Evolutionary conservation across 352 stramenopile genomes (phyloP).

Genomic region (Thalassiosira oceanica): DNA sequence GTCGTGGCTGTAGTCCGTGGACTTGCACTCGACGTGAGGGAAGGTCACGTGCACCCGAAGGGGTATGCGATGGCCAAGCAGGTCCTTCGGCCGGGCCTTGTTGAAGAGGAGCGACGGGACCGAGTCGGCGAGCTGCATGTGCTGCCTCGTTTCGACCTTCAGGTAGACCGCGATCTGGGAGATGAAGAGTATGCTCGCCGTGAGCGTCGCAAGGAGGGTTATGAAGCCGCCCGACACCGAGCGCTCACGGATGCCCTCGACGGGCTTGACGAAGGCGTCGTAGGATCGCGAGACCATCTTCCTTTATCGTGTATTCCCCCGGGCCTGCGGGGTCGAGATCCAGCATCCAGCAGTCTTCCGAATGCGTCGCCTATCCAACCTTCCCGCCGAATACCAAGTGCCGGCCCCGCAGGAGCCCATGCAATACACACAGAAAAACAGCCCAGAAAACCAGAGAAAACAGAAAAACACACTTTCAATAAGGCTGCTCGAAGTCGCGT

Average conservation of each 20-base stretch:
- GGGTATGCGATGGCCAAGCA: conserved; percentile 22
- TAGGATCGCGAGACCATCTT: conserved; percentile 39
- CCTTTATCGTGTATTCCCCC: no score
- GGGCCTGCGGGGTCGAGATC: no score
- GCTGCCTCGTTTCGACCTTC: conserved; percentile 47
- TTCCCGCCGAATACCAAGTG: no score
- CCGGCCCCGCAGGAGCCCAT: no score
- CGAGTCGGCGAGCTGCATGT: conserved; percentile 59
- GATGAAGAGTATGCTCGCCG: conserved; percentile 60
- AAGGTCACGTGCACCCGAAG: conserved; percentile 74
- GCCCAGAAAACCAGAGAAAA: no score
- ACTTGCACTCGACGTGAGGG: conserved; percentile 55
- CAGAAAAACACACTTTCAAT: no score
- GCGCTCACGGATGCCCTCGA: conserved; percentile 58
- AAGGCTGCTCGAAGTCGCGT: no score
- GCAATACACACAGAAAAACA: no score
- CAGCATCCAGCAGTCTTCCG: no score
- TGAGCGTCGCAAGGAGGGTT: conserved; percentile 54
- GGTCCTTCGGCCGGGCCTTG: not conserved
- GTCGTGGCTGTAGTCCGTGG: conserved; percentile 64
- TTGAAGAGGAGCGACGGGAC: conserved; percentile 42
- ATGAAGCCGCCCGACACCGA: conserved; percentile 63
- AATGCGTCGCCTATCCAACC: no score
- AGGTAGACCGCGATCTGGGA: conserved; percentile 67
- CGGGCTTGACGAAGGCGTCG: conserved; percentile 66